phyloP scores from a whole-genome alignment of 352 stramenopile genomes.

The Phytopythium chamaehyphon region DNA sequence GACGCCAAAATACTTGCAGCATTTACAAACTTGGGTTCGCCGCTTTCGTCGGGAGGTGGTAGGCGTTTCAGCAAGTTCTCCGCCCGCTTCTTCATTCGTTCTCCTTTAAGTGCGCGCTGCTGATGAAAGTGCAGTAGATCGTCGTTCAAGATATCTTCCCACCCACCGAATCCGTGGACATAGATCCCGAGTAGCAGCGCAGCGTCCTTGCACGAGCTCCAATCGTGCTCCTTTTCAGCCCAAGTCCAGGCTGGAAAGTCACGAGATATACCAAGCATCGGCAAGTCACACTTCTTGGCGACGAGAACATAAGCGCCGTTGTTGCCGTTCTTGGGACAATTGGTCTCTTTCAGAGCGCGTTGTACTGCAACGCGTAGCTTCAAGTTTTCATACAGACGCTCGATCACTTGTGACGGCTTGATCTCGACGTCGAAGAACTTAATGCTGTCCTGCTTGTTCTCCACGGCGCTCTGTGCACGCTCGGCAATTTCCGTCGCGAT shows the following conservation, averaged over 20 bases:
- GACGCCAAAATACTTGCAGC: conserved; percentile 36
- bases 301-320: conserved; percentile 73
- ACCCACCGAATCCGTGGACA: conserved; percentile 80
- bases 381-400: conserved; percentile 82
- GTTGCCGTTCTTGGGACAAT: conserved; percentile 32
- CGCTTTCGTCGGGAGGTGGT: conserved; percentile 46
- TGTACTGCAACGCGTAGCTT: conserved; percentile 83
- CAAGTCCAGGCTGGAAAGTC: conserved; percentile 70
- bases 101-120: conserved; percentile 80
- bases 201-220: conserved; percentile 73
- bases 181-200: conserved; percentile 78
- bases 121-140: conserved; percentile 72
- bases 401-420: conserved; percentile 67
- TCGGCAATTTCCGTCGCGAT: conserved; percentile 67
- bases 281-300: conserved; percentile 64
- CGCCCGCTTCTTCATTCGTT: conserved; percentile 77
- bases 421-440: conserved; percentile 79
- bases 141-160: conserved; percentile 86
- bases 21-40: conserved; percentile 61
- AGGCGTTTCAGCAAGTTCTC: conserved; percentile 81
- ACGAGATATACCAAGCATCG: conserved; percentile 52
- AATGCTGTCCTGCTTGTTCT: conserved; percentile 67
- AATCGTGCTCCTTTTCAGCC: conserved; percentile 83
- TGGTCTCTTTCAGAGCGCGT: conserved; percentile 48
- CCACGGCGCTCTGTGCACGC: conserved; percentile 40